These are phyloP conservation scores for Cucumis hystrix DNA, from an alignment of 306 rosid species.

Conservation along the genomic window DNA sequence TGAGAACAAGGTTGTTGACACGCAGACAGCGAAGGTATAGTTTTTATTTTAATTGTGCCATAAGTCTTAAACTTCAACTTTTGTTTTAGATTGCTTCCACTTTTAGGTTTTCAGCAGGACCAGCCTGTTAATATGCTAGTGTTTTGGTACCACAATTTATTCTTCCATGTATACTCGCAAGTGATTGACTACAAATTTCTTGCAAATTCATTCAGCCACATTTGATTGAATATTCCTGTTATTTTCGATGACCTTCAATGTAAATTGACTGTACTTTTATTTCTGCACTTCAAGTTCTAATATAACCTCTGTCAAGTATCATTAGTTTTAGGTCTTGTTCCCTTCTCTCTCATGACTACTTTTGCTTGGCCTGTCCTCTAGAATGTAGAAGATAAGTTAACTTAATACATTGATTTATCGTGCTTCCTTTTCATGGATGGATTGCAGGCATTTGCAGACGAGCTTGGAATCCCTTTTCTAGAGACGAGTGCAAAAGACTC, in stretches of 20 bases:
- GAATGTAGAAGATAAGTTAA: background rate
- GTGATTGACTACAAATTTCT: background rate
- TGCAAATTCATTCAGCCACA: background rate
- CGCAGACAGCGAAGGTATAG: conserved; percentile 70
- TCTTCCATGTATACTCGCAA: background rate
- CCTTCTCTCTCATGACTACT: background rate
- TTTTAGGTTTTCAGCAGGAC: background rate
- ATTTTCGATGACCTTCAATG: background rate
- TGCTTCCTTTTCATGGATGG: conserved; percentile 6
- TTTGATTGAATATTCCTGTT: background rate
- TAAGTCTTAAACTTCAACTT: background rate
- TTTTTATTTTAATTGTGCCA: background rate
- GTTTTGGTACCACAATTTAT: background rate
- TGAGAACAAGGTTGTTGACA: conserved; percentile 82
- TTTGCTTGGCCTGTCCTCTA: background rate
- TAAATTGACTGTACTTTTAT: background rate
- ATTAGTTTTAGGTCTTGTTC: background rate
- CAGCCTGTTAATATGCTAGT: background rate
- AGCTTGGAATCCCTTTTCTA: conserved; percentile 88
- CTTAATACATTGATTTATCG: background rate
- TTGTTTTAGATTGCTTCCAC: background rate
- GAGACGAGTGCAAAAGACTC: conserved; percentile 99
- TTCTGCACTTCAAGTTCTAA: background rate
- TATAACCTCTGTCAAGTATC: background rate
- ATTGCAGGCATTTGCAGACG: conserved; percentile 85